phyloP scores from a whole-genome alignment of 148 eudicot species.

The Spergularia bocconei region DNA sequence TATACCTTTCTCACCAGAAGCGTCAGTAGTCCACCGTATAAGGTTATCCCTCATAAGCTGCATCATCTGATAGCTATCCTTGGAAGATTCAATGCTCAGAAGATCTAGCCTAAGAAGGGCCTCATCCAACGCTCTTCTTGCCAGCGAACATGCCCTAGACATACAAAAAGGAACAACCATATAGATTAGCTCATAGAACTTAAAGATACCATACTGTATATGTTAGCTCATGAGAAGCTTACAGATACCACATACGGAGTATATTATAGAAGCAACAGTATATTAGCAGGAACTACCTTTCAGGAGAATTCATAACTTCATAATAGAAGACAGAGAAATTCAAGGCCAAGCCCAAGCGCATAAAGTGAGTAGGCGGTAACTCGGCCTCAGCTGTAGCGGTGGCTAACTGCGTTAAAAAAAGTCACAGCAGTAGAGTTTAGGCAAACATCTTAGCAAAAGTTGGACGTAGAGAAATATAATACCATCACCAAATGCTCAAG shows the following conservation, averaged over 20 bases:
- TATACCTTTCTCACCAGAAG: slow-evolving; percentile 30
- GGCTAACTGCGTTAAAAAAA: slow-evolving; percentile 26
- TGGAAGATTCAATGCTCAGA: slow-evolving; percentile 29
- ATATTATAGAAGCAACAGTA: not conserved
- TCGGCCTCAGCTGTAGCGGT: slow-evolving; percentile 28
- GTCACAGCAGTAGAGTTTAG: not conserved
- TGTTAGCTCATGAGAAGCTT: not conserved
- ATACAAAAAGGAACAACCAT: not conserved
- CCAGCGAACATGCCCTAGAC: slow-evolving; percentile 31
- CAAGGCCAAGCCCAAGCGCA: slow-evolving; percentile 39
- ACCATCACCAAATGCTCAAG: not conserved
- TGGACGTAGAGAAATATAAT: not conserved
- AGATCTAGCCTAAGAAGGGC: slow-evolving; percentile 35
- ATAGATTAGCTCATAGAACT: no score
- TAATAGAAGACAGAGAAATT: slow-evolving; percentile 42
- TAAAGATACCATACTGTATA: no score
- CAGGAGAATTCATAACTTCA: slow-evolving; percentile 36
- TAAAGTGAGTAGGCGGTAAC: slow-evolving; percentile 34
- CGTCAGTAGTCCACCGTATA: slow-evolving; percentile 33
- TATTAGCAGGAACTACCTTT: slow-evolving; percentile 20
- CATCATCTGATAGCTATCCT: slow-evolving; percentile 31
- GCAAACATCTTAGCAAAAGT: not conserved
- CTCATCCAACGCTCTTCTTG: slow-evolving; percentile 33
- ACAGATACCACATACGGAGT: not conserved
- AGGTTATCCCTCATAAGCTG: slow-evolving; percentile 34